Percentiles rank a stretch among this genome's conserved stretches.
These are phyloP conservation scores for Fraxinus americana DNA, from an alignment of 257 asterid species.

Conservation along the genomic window DNA sequence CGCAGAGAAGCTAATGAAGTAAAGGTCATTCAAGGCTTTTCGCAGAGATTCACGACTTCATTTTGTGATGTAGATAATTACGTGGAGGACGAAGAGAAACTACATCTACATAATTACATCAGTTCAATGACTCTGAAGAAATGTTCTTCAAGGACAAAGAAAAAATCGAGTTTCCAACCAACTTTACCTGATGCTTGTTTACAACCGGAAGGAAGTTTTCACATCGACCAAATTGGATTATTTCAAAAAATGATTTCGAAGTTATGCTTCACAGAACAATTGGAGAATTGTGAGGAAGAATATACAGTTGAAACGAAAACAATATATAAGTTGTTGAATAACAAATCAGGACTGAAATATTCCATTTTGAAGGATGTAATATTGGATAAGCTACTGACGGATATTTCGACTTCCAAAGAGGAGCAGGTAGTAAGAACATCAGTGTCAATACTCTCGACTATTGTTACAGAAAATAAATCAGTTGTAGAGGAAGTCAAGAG, in stretches of 20 bases:
- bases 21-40: conserved; percentile 35
- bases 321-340: conserved; percentile 58
- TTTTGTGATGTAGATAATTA: conserved; percentile 33
- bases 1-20: conserved; percentile 28
- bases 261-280: conserved; percentile 68
- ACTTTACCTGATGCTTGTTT: conserved; percentile 30
- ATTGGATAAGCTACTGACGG: conserved; percentile 69
- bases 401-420: conserved; percentile 72
- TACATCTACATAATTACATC: conserved; percentile 24
- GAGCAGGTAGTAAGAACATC: conserved; percentile 73
- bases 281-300: conserved; percentile 47
- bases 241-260: conserved; percentile 74
- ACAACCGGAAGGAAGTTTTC: conserved; percentile 41
- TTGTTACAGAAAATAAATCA: conserved; percentile 54
- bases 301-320: conserved; percentile 64
- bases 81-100: conserved; percentile 29
- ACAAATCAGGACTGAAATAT: conserved; percentile 67
- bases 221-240: conserved; percentile 52
- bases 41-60: conserved; percentile 55
- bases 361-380: conserved; percentile 77
- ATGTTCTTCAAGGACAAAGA: conserved; percentile 32
- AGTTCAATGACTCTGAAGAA: conserved; percentile 24
- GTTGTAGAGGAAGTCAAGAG: conserved; percentile 68
- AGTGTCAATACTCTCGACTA: conserved; percentile 69
- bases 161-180: conserved; percentile 41